Conservation (phyloP, 192 early-diverging fungal species). For the Entomortierella parvispora region DNA sequence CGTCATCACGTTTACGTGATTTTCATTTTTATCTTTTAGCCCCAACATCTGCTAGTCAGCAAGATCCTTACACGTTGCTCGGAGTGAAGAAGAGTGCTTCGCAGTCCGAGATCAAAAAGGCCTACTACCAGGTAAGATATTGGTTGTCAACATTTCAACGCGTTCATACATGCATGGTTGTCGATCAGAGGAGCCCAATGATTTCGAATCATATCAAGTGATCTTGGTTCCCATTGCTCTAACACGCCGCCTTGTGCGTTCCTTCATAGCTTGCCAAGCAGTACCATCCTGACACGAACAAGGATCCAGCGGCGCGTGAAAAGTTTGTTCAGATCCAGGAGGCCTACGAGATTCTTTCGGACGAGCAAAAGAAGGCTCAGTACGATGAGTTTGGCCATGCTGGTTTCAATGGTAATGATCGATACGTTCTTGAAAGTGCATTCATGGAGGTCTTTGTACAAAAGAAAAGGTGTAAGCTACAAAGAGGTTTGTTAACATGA, state of each 20-base stretch:
- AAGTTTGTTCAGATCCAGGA: slow-evolving; percentile 98
- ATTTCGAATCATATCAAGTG: background rate
- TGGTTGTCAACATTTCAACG: slow-evolving; percentile 1
- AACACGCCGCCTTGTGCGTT: background rate
- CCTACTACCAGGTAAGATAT: slow-evolving; percentile 85
- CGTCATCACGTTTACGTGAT: background rate
- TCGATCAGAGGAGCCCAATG: background rate
- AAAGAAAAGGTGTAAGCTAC: background rate
- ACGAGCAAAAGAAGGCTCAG: slow-evolving; percentile 88
- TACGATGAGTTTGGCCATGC: slow-evolving; percentile 92
- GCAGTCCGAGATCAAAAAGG: slow-evolving; percentile 93
- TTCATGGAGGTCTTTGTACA: background rate
- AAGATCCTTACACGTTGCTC: slow-evolving; percentile 88
- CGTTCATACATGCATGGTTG: background rate
- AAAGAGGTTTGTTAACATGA: background rate
- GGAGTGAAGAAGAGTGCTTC: slow-evolving; percentile 84
- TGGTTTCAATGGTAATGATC: slow-evolving; percentile 43
- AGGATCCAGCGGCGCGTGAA: slow-evolving; percentile 89
- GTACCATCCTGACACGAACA: slow-evolving; percentile 99
- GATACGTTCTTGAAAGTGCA: background rate
- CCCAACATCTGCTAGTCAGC: slow-evolving; percentile 37
- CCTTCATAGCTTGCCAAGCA: slow-evolving; percentile 86
- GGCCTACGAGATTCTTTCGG: slow-evolving; percentile 95
- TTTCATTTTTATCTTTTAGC: slow-evolving; percentile 13
- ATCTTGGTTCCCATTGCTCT: background rate